Base-by-base conservation (phyloP, 331 rosid species). In the Arachis monticola region DNA sequence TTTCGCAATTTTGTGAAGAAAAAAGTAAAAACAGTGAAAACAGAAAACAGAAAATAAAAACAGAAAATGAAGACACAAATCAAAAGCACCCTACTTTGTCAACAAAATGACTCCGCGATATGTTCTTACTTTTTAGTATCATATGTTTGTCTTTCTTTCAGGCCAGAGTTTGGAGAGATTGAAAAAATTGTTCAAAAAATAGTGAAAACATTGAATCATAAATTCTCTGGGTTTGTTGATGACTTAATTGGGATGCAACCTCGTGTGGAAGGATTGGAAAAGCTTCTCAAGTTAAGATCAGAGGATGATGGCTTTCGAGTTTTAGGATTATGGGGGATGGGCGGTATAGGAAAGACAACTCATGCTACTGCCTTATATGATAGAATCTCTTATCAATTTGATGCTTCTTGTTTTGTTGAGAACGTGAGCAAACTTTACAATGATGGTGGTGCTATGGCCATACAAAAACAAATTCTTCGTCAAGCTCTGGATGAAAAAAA, bases 261-360 rank as follows among this genome's bases (percentile, higher is more conserved):
- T 6, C 60, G 10, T 56, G 60, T 17, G 7, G 60, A 56, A 56
- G 32, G 8, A 13, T 56, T 56, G 22, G 60, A 56, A 56, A 56
- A 56, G 60, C 60, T 56, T 56, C 10, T 56, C 2, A 17, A 14
- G 7, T 56, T 14, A 56, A 17, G 31, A 8, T 56, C 60, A 56
- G 10, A 12, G 7, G 57, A 13, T 56, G 32, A 56, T 56, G 60
- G 7, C 1, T 12, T 52, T n/a, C 17, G 60, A 1, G 31, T 14
- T 55, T 3, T 55, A 5, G 60, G 60, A 55, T 13, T 55, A 5
- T 10, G 27, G 2, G 60, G 60, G 3, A 56, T 56, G 60, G 60
- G 60, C 22, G 60, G 60, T 1, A 17, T 17, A 56, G 60, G 60
- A 56, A 56, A 56, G 58, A 14, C 60, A 56, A 56, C 60, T 56